A percentile compares a stretch with the other conserved stretches of the same genome.
Evolutionary conservation across 2,329 filamentous ascomycete genomes (phyloP).

Genomic region (Thelonectria blattea): DNA sequence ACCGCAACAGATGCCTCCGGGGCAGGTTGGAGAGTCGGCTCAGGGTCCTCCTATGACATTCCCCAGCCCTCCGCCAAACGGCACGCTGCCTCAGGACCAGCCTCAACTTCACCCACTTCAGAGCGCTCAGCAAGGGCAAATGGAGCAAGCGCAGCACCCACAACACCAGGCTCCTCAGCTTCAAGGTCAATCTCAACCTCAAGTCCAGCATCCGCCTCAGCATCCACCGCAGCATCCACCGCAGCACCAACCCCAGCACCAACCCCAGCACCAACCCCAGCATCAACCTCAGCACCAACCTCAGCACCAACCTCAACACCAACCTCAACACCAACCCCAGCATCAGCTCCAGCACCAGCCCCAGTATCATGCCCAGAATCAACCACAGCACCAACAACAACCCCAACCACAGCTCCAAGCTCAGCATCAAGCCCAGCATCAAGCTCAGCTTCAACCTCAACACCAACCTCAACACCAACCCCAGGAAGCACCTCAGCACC

Average conservation of each 20-base stretch:
- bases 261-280: neutral
- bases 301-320: too few species aligned
- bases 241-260: conserved; percentile 17
- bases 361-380: conserved; percentile 20
- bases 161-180: neutral
- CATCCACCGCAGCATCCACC: conserved; percentile 15
- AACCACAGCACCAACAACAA: conserved; percentile 14
- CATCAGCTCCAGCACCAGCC: neutral
- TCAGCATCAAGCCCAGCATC: conserved; percentile 5
- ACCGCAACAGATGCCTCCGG: neutral
- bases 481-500: conserved; percentile 9
- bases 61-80: conserved; percentile 28
- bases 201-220: conserved; percentile 10
- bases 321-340: too few species aligned
- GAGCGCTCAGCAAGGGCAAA: conserved; percentile 22
- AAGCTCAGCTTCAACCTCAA: conserved; percentile 13
- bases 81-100: conserved; percentile 25
- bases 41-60: conserved; percentile 22
- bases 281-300: too few species aligned
- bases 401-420: neutral
- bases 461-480: conserved; percentile 18
- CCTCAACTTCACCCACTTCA: conserved; percentile 33
- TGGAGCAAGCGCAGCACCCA: conserved; percentile 12
- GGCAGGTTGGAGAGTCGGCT: neutral
- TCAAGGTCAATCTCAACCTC: too few species aligned